Conservation (phyloP, 371 early-diverging fungal genomes). For the Mortierella sp. region DNA sequence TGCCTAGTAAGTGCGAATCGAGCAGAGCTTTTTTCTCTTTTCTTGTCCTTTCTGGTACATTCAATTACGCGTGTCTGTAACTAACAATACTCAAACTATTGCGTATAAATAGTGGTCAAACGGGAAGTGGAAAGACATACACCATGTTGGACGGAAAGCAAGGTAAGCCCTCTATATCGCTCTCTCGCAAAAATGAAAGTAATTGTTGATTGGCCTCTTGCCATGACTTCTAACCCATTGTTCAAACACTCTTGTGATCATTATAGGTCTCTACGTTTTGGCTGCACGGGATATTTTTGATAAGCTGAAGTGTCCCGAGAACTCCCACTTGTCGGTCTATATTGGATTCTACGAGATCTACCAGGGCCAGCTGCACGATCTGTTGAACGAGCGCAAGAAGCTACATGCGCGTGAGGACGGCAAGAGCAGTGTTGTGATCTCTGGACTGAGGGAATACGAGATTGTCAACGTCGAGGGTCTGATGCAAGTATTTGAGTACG, state of each 20-base stretch:
- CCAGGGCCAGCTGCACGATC: constrained; percentile 95
- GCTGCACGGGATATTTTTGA: constrained; percentile 94
- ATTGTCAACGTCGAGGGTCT: constrained; percentile 83
- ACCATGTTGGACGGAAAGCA: constrained; percentile 95
- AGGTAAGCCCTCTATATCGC: too few relatives aligned
- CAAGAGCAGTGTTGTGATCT: constrained; percentile 93
- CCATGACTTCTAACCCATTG: constrained; percentile 13
- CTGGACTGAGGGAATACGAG: constrained; percentile 86
- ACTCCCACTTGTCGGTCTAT: constrained; percentile 81
- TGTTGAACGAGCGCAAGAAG: constrained; percentile 88
- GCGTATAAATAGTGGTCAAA: constrained; percentile 86
- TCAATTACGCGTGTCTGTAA: background rate
- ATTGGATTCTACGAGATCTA: constrained; percentile 98
- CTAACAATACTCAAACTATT: background rate
- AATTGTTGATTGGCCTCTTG: background rate
- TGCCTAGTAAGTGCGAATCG: constrained; percentile 84
- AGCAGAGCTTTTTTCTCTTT: background rate
- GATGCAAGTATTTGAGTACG: constrained; percentile 93
- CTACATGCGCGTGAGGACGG: constrained; percentile 96
- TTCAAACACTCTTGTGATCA: background rate
- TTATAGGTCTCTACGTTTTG: constrained; percentile 83
- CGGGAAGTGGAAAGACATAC: constrained; percentile 98
- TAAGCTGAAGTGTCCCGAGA: constrained; percentile 74
- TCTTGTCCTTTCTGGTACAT: too few relatives aligned
- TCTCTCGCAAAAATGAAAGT: background rate